Base-by-base conservation (phyloP, 208 protist genomes). In the Leishmania major region DNA sequence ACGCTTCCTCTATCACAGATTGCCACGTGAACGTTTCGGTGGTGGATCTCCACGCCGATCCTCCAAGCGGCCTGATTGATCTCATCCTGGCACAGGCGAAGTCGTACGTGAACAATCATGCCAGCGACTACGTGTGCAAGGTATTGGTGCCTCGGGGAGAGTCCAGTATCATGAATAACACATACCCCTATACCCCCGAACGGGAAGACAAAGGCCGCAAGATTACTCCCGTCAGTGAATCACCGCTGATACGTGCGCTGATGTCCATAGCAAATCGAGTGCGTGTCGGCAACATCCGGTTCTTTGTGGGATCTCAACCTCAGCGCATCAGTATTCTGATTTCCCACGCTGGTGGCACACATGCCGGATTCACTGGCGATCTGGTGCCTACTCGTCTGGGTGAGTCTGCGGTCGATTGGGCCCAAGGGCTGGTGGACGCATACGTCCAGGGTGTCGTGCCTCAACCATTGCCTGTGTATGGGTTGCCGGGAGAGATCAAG, bases 1-100 rank as follows among this genome's bases (percentile, higher is more conserved):
- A 37, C 5, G 35, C n/a, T 3, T 80, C 81, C 37, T 19, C 17
- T 1, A 15, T 85, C 1, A 60, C 79, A 31, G 22, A 25, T 11
- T 93, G 90, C 73, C 13, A 35, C 10, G 47, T 89, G 51, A 78
- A 87, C 25, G 60, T 77, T 4, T 47, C 83, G 0, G 47, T 83
- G 0, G 57, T 60, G 15, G 17, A 15, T 1, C 64, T 86, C 35
- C 69, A 69, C 40, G 62, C 66, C 37, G 67, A 82, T 17, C 83
- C 83, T 10, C 64, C 83, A 4, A 83, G 67, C 57, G 13, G 4
- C 19, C 74, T 86, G 1, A 78, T 86, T 13, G 64, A 86, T 28
- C 2, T 77, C 37, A 0, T 83, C 19, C 67, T 86, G 45, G 1
- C 3, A 71, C 1, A 60, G 4, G 15, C 66, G 59, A 77, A 72